Percentiles rank a stretch among this genome's conserved stretches.
phyloP scores from a whole-genome alignment of 768 basidiomycete species.

The Termitomyces sp. region DNA sequence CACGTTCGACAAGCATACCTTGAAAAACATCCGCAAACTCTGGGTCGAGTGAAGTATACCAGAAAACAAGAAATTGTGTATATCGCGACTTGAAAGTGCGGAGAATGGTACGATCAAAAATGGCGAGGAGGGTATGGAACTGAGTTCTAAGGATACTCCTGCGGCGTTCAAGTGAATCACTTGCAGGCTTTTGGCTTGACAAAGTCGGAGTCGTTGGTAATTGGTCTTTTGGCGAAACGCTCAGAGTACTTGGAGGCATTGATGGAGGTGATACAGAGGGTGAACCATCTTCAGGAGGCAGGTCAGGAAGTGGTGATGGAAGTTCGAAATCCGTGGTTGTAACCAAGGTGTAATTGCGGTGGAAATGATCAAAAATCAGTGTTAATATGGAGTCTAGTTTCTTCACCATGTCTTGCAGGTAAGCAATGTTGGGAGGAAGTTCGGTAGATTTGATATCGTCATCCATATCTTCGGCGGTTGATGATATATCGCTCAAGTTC shows the following conservation, averaged over 20 bases:
- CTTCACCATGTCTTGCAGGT: conserved; percentile 81
- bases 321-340: conserved; percentile 15
- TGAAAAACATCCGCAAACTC: conserved; percentile 92
- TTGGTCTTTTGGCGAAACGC: conserved; percentile 9
- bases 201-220: conserved; percentile 10
- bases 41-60: conserved; percentile 85
- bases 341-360: conserved; percentile 34
- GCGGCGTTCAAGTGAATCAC: conserved; percentile 11
- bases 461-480: conserved; percentile 53
- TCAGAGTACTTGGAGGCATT: conserved; percentile 17
- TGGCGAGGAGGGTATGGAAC: conserved; percentile 84
- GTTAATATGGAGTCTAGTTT: conserved; percentile 89
- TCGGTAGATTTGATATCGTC: conserved; percentile 33
- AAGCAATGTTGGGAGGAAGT: conserved; percentile 52
- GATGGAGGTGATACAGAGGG: conserved; percentile 23
- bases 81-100: conserved; percentile 97
- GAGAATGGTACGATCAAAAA: conserved; percentile 91
- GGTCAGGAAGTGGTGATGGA: conserved; percentile 27
- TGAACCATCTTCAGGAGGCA: conserved; percentile 25
- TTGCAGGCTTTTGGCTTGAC: not conserved
- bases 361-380: conserved; percentile 83
- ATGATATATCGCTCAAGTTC: conserved; percentile 70
- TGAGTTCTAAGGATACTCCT: conserved; percentile 48
- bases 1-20: conserved; percentile 90
- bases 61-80: conserved; percentile 96